phyloP scores from a whole-genome alignment of 495 filamentous ascomycete species.

The Aspergillus haitiensis region DNA sequence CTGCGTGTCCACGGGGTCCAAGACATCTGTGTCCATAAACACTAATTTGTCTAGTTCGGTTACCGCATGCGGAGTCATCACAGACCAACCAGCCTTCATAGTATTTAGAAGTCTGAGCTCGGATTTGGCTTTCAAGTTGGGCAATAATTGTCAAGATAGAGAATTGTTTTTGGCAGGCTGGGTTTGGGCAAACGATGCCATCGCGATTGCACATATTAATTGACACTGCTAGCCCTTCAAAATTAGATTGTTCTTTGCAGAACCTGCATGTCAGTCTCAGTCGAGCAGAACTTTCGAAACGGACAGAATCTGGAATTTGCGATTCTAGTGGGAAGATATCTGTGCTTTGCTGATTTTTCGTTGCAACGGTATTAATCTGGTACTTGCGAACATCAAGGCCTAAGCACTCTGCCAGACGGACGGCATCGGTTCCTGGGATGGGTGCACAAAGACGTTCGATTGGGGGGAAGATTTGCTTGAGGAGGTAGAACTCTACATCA shows the following conservation, averaged over 20 bases:
- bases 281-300: constrained; percentile 77
- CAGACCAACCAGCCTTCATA: constrained; percentile 91
- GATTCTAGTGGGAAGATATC: constrained; percentile 85
- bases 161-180: constrained; percentile 61
- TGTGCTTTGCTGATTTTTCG: constrained; percentile 52
- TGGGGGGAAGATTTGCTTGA: constrained; percentile 97
- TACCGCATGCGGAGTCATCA: constrained; percentile 82
- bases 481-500: constrained; percentile 93
- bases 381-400: constrained; percentile 90
- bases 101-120: constrained; percentile 74
- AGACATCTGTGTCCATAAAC: constrained; percentile 90
- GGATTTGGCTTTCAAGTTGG: constrained; percentile 82
- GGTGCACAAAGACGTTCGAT: constrained; percentile 97
- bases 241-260: constrained; percentile 70
- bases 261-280: constrained; percentile 75
- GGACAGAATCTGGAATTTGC: constrained; percentile 79
- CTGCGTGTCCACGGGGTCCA: constrained; percentile 76
- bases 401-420: constrained; percentile 86
- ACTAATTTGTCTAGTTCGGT: constrained; percentile 84
- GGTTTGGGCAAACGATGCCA: constrained; percentile 71
- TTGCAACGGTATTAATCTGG: constrained; percentile 61
- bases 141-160: constrained; percentile 73
- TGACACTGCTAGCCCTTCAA: constrained; percentile 67
- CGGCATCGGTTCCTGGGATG: constrained; percentile 85
- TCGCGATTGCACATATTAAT: constrained; percentile 60